Base-by-base conservation (phyloP, 2,329 filamentous ascomycete species). In the Cryphonectria parasitica region DNA sequence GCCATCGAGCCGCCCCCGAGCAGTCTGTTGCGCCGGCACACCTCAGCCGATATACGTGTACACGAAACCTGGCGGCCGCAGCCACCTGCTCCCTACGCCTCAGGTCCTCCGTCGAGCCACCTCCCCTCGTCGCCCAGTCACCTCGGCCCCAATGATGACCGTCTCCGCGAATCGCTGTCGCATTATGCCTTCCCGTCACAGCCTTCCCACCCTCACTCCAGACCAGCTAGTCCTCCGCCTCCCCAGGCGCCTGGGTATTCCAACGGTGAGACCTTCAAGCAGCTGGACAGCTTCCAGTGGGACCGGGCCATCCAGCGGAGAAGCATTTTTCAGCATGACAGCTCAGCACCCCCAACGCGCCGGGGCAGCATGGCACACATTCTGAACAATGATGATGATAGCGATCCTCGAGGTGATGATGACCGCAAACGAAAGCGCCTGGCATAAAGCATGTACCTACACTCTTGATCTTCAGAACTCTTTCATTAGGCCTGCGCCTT, bases 11-110 rank as follows among this genome's bases (percentile, higher is more conserved):
- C 87, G 36, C 87, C 89, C 45, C 89, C 90, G 49, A 87, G 89
- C 69, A 94, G 90, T 76, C 85, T 97, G 63, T 88, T 90, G 61
- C 90, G 95, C 73, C 89, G 95, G 72, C 96, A 99, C 81, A 99
- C 96, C 1, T 95, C 95, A 54, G 96, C 96, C 71, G 96, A 99
- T 79, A 98, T 99, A 75, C 91, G 96, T 67, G 91, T 95, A 76
- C 92, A 94, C 78, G 93, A 68, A 7, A 63, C 92, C 52, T 95
- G 92, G 90, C 91, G 90, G 73, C 85, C 85, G 10, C 85, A 82
- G 64, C 82, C 84, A 58, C 85, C 88, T 36, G 92, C 91, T 6
- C 92, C 91, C 15, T 92, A 90, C 77, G 85, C 87, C 10, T 90
- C 91, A 3, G 89, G 89, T 15, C 80, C 83, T 2, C 80, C 84